Evolutionary conservation across 495 filamentous ascomycete genomes (phyloP).

Genomic region (Hypomontagnella monticulosa): DNA sequence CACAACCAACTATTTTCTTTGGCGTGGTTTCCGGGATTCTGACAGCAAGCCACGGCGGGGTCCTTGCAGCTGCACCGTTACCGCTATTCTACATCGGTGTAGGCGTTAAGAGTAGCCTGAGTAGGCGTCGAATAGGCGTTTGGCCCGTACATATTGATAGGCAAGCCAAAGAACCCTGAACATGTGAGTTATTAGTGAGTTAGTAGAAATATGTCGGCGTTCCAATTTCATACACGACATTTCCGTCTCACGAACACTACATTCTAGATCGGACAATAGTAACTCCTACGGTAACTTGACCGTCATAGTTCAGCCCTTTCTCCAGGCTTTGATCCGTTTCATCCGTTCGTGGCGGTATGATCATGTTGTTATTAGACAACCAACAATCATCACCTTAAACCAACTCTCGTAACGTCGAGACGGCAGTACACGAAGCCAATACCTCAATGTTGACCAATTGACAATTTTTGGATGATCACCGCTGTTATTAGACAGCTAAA

Average conservation of each 20-base stretch:
- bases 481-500: conserved; percentile 43
- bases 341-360: conserved; percentile 15
- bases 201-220: conserved; percentile 23
- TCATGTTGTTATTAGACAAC: conserved; percentile 48
- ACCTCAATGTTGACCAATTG: conserved; percentile 28
- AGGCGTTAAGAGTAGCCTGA: no score
- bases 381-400: conserved; percentile 16
- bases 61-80: conserved; percentile 35
- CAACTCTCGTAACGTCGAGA: not conserved
- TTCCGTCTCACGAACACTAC: conserved; percentile 25
- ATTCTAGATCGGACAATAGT: not conserved
- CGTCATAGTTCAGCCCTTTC: not conserved
- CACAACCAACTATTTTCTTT: conserved; percentile 15
- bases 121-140: not conserved
- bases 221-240: conserved; percentile 6
- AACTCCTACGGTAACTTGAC: conserved; percentile 4
- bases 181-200: conserved; percentile 20
- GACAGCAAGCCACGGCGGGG: conserved; percentile 35
- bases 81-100: conserved; percentile 15
- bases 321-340: not conserved
- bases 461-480: conserved; percentile 14
- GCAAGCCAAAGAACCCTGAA: conserved; percentile 11
- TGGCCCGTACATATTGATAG: no score
- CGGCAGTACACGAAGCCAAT: conserved; percentile 31
- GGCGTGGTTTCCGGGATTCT: conserved; percentile 23